Percentiles rank a stretch among this genome's conserved stretches.
Conservation (phyloP, 176 grass and related monocot species). For the Eleusine coracana region DNA sequence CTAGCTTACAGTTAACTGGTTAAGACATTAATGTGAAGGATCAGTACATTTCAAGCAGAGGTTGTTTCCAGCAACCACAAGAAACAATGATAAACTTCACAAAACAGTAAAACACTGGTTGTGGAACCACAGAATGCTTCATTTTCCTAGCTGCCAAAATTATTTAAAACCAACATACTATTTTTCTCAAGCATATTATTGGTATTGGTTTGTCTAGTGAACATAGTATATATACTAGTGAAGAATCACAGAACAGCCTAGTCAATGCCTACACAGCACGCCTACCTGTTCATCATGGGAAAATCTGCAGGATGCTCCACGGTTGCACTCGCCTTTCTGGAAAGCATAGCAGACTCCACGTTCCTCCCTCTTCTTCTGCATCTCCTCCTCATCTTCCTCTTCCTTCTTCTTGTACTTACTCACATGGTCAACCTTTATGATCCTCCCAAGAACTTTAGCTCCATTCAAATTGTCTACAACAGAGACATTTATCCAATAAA, state of each 20-base stretch:
- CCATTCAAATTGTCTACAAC: slow-evolving; percentile 86
- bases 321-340: slow-evolving; percentile 93
- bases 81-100: background rate
- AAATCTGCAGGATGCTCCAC: slow-evolving; percentile 79
- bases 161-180: background rate
- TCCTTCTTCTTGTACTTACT: slow-evolving; percentile 94
- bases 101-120: slow-evolving; percentile 3
- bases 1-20: background rate
- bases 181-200: background rate
- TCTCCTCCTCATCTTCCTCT: slow-evolving; percentile 81
- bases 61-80: slow-evolving; percentile 6
- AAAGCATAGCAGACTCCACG: slow-evolving; percentile 89
- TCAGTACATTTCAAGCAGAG: background rate
- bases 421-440: slow-evolving; percentile 89
- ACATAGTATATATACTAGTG: background rate
- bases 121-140: background rate
- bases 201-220: background rate
- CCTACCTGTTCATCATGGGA: slow-evolving; percentile 84
- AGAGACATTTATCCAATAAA: background rate
- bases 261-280: slow-evolving; percentile 2
- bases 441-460: slow-evolving; percentile 86
- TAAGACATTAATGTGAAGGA: background rate
- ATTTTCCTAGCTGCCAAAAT: slow-evolving; percentile 7
- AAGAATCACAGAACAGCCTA: background rate
- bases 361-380: slow-evolving; percentile 73